Percentiles rank a stretch among this genome's conserved stretches.
These are phyloP conservation scores for Annona squamosa DNA, from an alignment of 164 flowering plant species.

Conservation along the genomic window DNA sequence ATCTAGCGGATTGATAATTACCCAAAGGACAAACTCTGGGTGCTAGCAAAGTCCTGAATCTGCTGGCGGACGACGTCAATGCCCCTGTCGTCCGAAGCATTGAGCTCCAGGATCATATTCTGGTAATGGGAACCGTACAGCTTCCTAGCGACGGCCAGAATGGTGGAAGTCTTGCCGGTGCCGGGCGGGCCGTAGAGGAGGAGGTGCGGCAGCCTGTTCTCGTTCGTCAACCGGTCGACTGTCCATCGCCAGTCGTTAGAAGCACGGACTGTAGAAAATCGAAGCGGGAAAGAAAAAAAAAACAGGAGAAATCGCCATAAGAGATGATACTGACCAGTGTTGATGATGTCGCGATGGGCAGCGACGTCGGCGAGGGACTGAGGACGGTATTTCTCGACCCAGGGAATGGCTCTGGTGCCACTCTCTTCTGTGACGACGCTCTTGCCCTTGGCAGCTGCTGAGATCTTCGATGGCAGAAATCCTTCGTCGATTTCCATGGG, in stretches of 20 bases:
- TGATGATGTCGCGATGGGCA: conserved; percentile 92
- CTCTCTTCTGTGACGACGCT: neutral
- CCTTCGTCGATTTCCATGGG: conserved; percentile 6
- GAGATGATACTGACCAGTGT: conserved; percentile 48
- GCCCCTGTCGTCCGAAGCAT: conserved; percentile 94
- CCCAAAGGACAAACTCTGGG: conserved; percentile 98
- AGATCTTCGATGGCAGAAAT: conserved; percentile 57
- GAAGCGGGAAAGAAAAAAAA: neutral
- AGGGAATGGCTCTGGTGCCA: conserved; percentile 51
- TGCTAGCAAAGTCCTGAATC: conserved; percentile 97
- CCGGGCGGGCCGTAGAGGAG: conserved; percentile 96
- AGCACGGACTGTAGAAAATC: too few relatives aligned
- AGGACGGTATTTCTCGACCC: conserved; percentile 99
- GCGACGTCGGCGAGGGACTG: conserved; percentile 95
- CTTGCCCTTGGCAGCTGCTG: conserved; percentile 56
- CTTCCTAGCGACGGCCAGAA: conserved; percentile 91
- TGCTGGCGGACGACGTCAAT: conserved; percentile 92
- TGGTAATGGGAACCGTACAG: conserved; percentile 69
- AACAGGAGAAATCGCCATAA: neutral
- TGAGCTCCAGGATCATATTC: conserved; percentile 91
- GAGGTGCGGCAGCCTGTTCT: conserved; percentile 87
- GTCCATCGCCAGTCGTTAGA: neutral
- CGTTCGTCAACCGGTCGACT: conserved; percentile 79
- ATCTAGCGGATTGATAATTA: conserved; percentile 8
- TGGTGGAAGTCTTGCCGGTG: conserved; percentile 94